These are phyloP conservation scores for Mucor indicus DNA, from an alignment of 371 early-diverging fungal species.

Conservation along the genomic window DNA sequence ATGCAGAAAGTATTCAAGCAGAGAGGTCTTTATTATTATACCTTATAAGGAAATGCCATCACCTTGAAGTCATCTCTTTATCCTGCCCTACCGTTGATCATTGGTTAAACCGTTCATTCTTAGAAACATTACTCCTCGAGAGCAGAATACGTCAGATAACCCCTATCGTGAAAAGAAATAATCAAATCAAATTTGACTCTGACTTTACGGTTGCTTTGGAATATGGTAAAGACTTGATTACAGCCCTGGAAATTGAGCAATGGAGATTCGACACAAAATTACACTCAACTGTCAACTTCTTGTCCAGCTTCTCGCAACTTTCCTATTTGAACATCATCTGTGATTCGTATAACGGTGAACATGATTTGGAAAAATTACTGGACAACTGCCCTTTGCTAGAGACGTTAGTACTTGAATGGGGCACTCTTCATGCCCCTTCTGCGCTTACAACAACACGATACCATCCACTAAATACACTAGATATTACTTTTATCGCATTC, in stretches of 20 bases:
- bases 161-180: neutral
- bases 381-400: slow-evolving; percentile 4
- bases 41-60: neutral
- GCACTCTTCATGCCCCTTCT: neutral
- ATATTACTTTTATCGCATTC: slow-evolving; percentile 8
- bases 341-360: slow-evolving; percentile 14
- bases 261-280: slow-evolving; percentile 10
- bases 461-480: neutral
- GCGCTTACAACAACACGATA: neutral
- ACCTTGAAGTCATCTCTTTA: neutral
- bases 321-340: slow-evolving; percentile 5
- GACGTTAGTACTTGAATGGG: slow-evolving; percentile 10
- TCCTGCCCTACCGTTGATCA: slow-evolving; percentile 1
- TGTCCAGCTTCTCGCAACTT: neutral
- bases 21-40: neutral
- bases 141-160: neutral
- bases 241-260: slow-evolving; percentile 12
- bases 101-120: slow-evolving; percentile 12
- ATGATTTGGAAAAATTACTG: slow-evolving; percentile 5
- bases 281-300: neutral
- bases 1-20: neutral
- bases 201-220: slow-evolving; percentile 4
- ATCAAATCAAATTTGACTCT: slow-evolving; percentile 4
- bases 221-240: neutral
- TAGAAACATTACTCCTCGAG: neutral